A percentile compares a stretch with the other conserved stretches of the same genome.
Evolutionary conservation across 371 early-diverging fungal species (phyloP).

Genomic region (Mortierella sp.): DNA sequence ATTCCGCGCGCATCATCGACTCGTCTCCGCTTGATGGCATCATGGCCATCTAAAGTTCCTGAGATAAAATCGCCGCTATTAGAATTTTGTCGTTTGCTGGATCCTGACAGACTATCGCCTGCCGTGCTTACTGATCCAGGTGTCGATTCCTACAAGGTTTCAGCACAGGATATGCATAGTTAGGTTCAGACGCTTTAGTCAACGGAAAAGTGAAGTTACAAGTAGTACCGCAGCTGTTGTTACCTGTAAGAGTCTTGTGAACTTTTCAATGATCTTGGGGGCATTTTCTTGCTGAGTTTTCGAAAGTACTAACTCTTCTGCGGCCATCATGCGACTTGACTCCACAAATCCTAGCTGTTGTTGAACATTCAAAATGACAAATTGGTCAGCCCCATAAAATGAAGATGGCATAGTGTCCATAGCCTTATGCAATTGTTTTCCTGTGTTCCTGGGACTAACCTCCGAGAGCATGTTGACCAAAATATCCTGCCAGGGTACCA

Average conservation of each 20-base stretch:
- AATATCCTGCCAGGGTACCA: slow-evolving; percentile 44
- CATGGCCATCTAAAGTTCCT: slow-evolving; percentile 15
- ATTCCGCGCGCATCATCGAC: slow-evolving; percentile 22
- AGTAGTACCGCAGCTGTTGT: neutral
- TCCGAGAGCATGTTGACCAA: slow-evolving; percentile 42
- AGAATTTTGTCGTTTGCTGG: slow-evolving; percentile 32
- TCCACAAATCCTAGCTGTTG: slow-evolving; percentile 43
- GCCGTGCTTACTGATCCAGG: neutral
- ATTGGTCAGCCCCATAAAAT: neutral
- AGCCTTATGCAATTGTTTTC: neutral
- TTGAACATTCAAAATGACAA: neutral
- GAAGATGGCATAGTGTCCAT: neutral
- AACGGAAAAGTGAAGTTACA: neutral
- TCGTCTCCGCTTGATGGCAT: slow-evolving; percentile 43
- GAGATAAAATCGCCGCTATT: slow-evolving; percentile 14
- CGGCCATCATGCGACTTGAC: slow-evolving; percentile 54
- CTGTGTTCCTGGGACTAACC: slow-evolving; percentile 15
- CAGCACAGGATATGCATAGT: neutral
- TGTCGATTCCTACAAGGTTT: slow-evolving; percentile 14
- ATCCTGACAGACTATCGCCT: slow-evolving; percentile 12
- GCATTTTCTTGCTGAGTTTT: slow-evolving; percentile 29
- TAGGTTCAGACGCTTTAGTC: neutral
- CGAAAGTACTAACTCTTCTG: slow-evolving; percentile 49
- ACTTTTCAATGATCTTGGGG: slow-evolving; percentile 40
- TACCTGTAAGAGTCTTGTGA: slow-evolving; percentile 43